A percentile compares a stretch with the other conserved stretches of the same genome.
Evolutionary conservation across 1,284 basidiomycete species (phyloP).

Genomic region (Sutorius eximius): DNA sequence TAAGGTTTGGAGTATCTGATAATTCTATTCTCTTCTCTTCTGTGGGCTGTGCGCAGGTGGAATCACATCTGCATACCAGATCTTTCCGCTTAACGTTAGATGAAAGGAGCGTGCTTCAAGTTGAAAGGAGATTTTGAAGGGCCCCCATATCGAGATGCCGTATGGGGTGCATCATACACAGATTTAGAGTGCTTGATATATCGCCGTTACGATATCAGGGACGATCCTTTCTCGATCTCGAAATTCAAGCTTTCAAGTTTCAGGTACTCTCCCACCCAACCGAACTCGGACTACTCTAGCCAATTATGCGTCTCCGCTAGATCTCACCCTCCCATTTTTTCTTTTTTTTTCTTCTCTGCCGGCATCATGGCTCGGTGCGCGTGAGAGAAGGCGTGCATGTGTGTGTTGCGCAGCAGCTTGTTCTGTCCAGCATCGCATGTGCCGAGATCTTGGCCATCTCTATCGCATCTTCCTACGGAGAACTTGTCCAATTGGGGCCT

Average conservation of each 20-base stretch:
- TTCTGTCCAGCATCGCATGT: constrained; percentile 17
- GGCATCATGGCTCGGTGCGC: constrained; percentile 23
- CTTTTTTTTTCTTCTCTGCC: constrained; percentile 23
- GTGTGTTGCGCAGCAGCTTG: constrained; percentile 20
- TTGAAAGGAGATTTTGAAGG: constrained; percentile 23
- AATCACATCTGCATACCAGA: constrained; percentile 36
- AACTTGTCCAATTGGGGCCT: constrained; percentile 25
- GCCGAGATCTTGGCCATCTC: constrained; percentile 24
- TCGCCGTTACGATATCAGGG: constrained; percentile 37
- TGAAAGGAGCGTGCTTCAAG: constrained; percentile 35
- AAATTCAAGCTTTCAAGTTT: constrained; percentile 38
- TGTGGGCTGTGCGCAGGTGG: constrained; percentile 29
- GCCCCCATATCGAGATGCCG: constrained; percentile 35
- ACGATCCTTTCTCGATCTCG: constrained; percentile 38
- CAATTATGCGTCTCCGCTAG: constrained; percentile 25
- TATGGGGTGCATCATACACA: constrained; percentile 36
- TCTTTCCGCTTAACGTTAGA: constrained; percentile 40
- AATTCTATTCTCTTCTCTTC: constrained; percentile 20
- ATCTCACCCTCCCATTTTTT: constrained; percentile 23
- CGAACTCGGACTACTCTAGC: constrained; percentile 28
- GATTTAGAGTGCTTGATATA: constrained; percentile 38
- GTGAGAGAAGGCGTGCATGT: constrained; percentile 20
- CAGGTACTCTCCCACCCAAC: constrained; percentile 37
- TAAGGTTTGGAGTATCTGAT: constrained; percentile 11
- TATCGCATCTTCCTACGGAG: constrained; percentile 26